Evolutionary conservation across 2,329 filamentous ascomycete genomes (phyloP), one percentile per base, ranked within the genome.

Genomic region (Fusarium globosum): DNA sequence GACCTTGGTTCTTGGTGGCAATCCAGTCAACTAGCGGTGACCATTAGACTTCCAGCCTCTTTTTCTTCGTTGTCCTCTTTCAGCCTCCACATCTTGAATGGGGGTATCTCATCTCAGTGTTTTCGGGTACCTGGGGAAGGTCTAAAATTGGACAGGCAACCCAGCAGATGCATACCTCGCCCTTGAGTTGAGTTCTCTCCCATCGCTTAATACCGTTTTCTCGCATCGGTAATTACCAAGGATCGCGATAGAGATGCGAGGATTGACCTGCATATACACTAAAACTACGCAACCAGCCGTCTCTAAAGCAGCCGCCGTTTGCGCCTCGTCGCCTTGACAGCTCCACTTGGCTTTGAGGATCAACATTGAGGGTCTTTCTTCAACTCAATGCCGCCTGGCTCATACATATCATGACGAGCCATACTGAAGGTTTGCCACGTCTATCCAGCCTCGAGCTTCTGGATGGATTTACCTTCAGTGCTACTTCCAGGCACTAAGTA

Each of bases 221-320:
- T 69, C 64, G 46, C 71, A 62, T 42, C 56, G 41, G 53, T 61
- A 18, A 18, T 18, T 43, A 20, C 60, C 55, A 55, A 55, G 65
- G 61, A 61, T 70, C 55, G 56, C 42, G 53, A 64, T 58, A 65
- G 51, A 52, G 63, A 68, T 62, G 52, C 53, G 46, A 55, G 39
- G 59, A 52, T 68, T 63, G 68, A 70, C 65, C 49, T 63, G 69
- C 65, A 67, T 58, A 33, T 65, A 56, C 60, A 69, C 68, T 74
- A 71, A 48, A 63, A 57, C 66, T 48, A 75, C 60, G 68, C 64
- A 73, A 68, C 66, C 69, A 69, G 60, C 64, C 66, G 73, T 61
- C 56, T 76, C 53, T 69, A 74, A 61, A 71, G 35, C 69, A 74
- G 68, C 76, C 74, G 76, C 76, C 74, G 76, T 77, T 77, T 77